Evolutionary conservation across 164 flowering plant species (phyloP).

Genomic region (Brasenia schreberi): DNA sequence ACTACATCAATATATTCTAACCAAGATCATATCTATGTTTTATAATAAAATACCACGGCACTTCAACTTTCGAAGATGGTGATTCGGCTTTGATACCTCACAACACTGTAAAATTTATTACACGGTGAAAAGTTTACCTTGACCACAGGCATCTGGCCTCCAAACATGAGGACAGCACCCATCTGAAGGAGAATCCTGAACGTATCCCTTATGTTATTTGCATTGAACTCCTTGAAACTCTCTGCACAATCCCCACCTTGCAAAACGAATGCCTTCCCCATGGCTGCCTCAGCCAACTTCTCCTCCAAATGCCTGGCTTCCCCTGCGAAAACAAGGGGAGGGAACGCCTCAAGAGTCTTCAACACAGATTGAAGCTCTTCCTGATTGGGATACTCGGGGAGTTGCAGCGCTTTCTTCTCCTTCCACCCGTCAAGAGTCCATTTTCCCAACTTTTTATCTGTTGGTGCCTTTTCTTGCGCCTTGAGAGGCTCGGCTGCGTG

Average conservation of each 20-base stretch:
- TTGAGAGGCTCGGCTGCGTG: conserved; percentile 48
- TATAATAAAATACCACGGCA: too few species aligned
- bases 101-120: neutral
- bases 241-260: conserved; percentile 95
- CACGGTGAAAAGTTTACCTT: conserved; percentile 29
- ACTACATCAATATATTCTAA: too few species aligned
- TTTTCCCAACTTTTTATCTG: conserved; percentile 7
- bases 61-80: too few species aligned
- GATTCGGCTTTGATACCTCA: too few species aligned
- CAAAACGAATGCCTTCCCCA: conserved; percentile 69
- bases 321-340: conserved; percentile 83
- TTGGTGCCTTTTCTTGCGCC: conserved; percentile 9
- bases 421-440: conserved; percentile 84
- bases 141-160: conserved; percentile 77
- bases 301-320: conserved; percentile 81
- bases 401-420: conserved; percentile 61
- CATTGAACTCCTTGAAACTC: conserved; percentile 90
- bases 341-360: conserved; percentile 56
- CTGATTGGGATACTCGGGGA: conserved; percentile 72
- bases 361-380: conserved; percentile 52
- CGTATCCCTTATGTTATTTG: conserved; percentile 77
- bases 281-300: conserved; percentile 59
- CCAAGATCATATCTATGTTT: too few species aligned
- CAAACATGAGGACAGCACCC: conserved; percentile 82
- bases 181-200: conserved; percentile 78